Conservation (phyloP, 495 filamentous ascomycete genomes). For the Xanthoparmelia taractica region DNA sequence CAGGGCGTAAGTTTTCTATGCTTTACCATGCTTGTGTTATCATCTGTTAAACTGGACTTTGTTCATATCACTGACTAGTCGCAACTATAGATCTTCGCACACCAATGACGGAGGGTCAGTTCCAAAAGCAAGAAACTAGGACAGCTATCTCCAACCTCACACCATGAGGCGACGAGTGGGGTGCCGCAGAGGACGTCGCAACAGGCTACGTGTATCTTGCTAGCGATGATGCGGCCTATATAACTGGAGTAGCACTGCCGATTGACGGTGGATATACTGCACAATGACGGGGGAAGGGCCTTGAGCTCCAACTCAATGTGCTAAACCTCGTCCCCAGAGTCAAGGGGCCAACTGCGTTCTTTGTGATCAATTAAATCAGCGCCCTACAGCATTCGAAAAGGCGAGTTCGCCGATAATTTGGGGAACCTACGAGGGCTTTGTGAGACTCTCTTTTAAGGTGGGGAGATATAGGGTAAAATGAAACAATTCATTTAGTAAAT, state of each 20-base stretch:
- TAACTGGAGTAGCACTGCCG: slow-evolving; percentile 40
- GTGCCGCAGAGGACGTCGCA: slow-evolving; percentile 42
- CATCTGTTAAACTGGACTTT: neutral
- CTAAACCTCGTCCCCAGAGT: no score
- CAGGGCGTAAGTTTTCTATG: slow-evolving; percentile 41
- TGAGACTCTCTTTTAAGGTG: no score
- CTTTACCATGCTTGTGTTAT: neutral
- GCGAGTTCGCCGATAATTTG: no score
- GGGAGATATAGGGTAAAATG: no score
- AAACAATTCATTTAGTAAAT: no score
- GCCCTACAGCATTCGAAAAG: no score
- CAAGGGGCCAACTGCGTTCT: no score
- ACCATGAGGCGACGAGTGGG: slow-evolving; percentile 25
- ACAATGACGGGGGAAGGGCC: no score
- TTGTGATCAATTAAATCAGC: no score
- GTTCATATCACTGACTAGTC: neutral
- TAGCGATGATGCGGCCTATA: slow-evolving; percentile 41
- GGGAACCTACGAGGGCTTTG: no score
- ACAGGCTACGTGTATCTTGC: slow-evolving; percentile 44
- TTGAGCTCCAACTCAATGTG: no score
- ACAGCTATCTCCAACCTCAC: slow-evolving; percentile 10
- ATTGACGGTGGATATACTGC: slow-evolving; percentile 47
- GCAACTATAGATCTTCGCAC: slow-evolving; percentile 16
- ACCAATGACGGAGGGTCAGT: slow-evolving; percentile 19
- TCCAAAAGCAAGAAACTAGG: slow-evolving; percentile 10